These are phyloP conservation scores for Phaffia australis DNA, from an alignment of 768 basidiomycete genomes.

Conservation along the genomic window DNA sequence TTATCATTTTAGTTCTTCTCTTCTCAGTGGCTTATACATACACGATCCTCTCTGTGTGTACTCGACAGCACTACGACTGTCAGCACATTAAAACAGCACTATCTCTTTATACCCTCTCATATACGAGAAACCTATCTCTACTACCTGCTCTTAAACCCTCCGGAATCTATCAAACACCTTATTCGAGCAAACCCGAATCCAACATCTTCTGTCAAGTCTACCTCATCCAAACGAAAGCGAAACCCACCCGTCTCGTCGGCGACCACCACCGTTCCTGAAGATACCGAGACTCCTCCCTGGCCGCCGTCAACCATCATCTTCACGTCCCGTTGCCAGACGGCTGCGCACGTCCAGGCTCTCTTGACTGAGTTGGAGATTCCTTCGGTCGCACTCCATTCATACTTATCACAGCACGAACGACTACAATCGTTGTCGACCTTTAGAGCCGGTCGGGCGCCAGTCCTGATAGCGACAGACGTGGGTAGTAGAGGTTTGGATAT, in stretches of 20 bases:
- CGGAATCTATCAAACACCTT: conserved; percentile 58
- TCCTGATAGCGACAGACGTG: conserved; percentile 89
- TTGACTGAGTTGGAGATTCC: conserved; percentile 70
- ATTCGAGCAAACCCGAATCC: conserved; percentile 35
- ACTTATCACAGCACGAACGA: conserved; percentile 82
- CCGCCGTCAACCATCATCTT: conserved; percentile 69
- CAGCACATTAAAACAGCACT: conserved; percentile 71
- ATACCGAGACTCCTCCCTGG: conserved; percentile 53
- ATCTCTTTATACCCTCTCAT: conserved; percentile 86
- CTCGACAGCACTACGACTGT: conserved; percentile 71
- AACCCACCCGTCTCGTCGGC: conserved; percentile 32
- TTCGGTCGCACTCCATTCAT: conserved; percentile 81
- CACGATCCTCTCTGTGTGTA: background rate
- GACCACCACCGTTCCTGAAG: conserved; percentile 31
- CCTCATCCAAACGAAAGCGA: conserved; percentile 32
- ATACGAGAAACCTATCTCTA: conserved; percentile 86
- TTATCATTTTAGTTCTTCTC: background rate
- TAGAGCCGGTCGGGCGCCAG: conserved; percentile 72
- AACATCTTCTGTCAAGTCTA: conserved; percentile 7
- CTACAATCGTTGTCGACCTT: conserved; percentile 74
- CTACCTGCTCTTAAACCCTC: conserved; percentile 79
- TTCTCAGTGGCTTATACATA: background rate
- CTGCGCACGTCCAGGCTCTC: conserved; percentile 65
- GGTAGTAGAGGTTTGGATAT: conserved; percentile 92
- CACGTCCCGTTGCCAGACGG: conserved; percentile 69